Evolutionary conservation across 495 filamentous ascomycete species (phyloP), one percentile per base, ranked within the genome.

Genomic region (Xylaria palmicola): DNA sequence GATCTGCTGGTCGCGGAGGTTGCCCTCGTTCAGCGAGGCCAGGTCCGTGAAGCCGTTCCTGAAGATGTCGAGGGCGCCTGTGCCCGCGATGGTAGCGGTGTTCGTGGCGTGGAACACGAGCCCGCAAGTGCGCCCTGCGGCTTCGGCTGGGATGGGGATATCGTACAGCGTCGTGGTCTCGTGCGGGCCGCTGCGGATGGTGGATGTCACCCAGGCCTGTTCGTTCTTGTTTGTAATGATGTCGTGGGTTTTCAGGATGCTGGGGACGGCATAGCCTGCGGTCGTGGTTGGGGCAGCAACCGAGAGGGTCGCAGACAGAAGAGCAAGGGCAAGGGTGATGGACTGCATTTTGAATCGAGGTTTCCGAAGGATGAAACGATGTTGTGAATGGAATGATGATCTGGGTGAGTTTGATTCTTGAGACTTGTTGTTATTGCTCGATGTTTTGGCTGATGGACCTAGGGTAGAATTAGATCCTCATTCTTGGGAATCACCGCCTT

Each of bases 311-410:
- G 68, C 65, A 8, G 72, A 64, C 37, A 68, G 36, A 22, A 69
- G 65, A 30, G 55, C 40, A 45, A 70, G 60, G 62, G 62, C 49
- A 40, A 60, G 50, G 22, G 66, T 64, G 12, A 66, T 40, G 63
- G 56, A 72, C 60, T 70, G 62, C 72, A 75, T 75, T 59, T 66
- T 72, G 64, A n/a, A 55, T 55, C 27, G 26, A 47, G n/a, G 47
- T n/a, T 24, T 54, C 17, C 4, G 17, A n/a, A 20, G 20, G n/a
- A 10, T 36, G 17, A 12, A 34, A 30, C 27, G 39, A 34, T 36
- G 34, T n/a, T n/a, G 8, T 41, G 17, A 29, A 24, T 39, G 27
- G 36, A 12, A 13, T 26, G 20, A 32, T 32, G 47, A 8, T 34
- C 24, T 32, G 24, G 27, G 36, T 6, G 9, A 17, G 29, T 6